Evolutionary conservation across 352 stramenopile genomes (phyloP).

Genomic region (Phytophthora fragariaefolia): DNA sequence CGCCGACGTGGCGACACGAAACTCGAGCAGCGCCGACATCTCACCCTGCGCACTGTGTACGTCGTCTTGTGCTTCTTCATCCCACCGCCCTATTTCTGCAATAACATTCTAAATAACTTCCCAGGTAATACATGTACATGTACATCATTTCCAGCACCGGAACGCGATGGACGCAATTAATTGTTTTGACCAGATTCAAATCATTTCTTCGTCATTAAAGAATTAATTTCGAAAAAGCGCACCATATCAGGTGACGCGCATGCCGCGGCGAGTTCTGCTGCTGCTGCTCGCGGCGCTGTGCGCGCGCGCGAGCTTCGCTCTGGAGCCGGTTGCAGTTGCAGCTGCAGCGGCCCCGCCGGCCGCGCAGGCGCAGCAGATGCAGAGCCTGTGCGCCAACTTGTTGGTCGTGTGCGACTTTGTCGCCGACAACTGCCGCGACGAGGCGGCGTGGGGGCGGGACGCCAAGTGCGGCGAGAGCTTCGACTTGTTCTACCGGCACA

Average conservation of each 20-base stretch:
- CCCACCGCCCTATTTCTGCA: too few species aligned
- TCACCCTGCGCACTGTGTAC: conserved; percentile 22
- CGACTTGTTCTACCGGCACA: conserved; percentile 55
- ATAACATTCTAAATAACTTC: too few species aligned
- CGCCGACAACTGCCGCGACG: conserved; percentile 36
- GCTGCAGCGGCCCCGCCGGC: neutral
- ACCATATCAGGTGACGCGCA: conserved; percentile 1
- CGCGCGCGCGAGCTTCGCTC: neutral
- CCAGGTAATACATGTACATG: too few species aligned
- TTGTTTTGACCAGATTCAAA: too few species aligned
- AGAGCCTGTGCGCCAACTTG: conserved; percentile 50
- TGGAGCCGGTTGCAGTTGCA: neutral
- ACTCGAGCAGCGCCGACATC: neutral
- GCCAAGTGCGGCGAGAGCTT: conserved; percentile 57
- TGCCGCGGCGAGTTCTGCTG: conserved; percentile 1
- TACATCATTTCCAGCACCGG: too few species aligned
- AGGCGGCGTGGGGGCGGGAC: conserved; percentile 1
- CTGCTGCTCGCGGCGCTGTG: conserved; percentile 14
- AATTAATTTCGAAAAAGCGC: neutral
- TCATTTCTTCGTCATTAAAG: too few species aligned
- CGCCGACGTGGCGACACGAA: too few species aligned
- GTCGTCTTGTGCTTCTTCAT: conserved; percentile 40
- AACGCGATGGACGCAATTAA: too few species aligned
- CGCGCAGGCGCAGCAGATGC: conserved; percentile 15
- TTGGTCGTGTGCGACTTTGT: conserved; percentile 52